Base-by-base conservation (phyloP, 1,139 yeast species). In the Hanseniaspora gamundiae region DNA sequence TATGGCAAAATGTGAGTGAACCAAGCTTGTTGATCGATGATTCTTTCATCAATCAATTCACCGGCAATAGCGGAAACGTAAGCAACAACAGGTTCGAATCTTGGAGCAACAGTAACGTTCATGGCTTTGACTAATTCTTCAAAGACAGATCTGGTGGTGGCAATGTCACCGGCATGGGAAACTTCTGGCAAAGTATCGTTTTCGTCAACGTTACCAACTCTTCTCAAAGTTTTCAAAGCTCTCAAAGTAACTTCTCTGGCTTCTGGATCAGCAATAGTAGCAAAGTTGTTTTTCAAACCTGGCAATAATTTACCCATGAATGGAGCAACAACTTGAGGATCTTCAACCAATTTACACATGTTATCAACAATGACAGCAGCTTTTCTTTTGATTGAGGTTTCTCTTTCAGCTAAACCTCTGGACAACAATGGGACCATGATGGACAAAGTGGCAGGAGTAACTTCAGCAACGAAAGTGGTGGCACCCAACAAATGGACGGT, bases 321-420 rank as follows among this genome's bases (percentile, higher is more conserved):
- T 60, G 98, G 98, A 76, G 97, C 97, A 73, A 91, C 94, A 66
- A 91, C 91, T 76, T 91, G 97, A 60, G 98, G 98, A 69, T 91
- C 98, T 66, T 91, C 97, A 74, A 91, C 98, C 73, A 91, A 85
- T 76, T 91, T 91, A 84, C 98, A 91, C 98, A 91, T 91, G 94
- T 91, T 91, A 71, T 91, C 98, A 63, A 88, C 84, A 71, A 91
- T 91, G 67, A 91, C 98, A 61, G 98, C 98, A 64, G 97, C 82
- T 79, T 91, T 91, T 80, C 98, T 88, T 84, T 91, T 91, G 77
- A 91, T 91, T 60, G 97, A 77, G 59, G 98, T 91, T 64, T 91
- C 98, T 78, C 98, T 93, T 77, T 91, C 98, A 67, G 94, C 94
- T 67, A 91, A 80, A 87, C 98, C 98, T 83, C 98, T 88, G 59